phyloP scores from a whole-genome alignment of 148 eudicot genomes.

The Agrostemma githago region DNA sequence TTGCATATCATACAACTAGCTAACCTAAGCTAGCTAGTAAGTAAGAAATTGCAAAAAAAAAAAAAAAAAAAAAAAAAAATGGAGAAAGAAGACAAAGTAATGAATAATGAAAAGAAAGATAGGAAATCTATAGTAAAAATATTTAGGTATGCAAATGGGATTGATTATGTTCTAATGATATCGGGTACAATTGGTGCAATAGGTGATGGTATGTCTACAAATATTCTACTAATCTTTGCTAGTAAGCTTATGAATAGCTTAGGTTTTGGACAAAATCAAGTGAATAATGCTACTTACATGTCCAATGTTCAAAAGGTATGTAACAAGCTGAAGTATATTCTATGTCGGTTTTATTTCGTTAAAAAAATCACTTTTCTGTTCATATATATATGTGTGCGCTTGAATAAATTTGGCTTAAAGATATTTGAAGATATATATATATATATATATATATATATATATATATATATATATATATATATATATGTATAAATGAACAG shows the following conservation, averaged over 20 bases:
- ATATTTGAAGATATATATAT: too few relatives aligned
- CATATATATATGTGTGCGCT: too few relatives aligned
- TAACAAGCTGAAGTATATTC: background rate
- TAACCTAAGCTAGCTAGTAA: background rate
- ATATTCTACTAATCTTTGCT: slow-evolving; percentile 59
- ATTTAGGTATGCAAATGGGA: slow-evolving; percentile 59
- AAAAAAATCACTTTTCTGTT: too few relatives aligned
- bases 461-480: too few relatives aligned
- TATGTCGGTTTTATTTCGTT: too few relatives aligned
- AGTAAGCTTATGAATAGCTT: slow-evolving; percentile 70
- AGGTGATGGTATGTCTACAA: slow-evolving; percentile 97
- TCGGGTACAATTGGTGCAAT: slow-evolving; percentile 82
- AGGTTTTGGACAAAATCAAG: slow-evolving; percentile 53
- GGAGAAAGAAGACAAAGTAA: slow-evolving; percentile 16
- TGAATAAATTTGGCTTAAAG: too few relatives aligned
- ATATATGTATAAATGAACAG: too few relatives aligned
- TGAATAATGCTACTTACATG: slow-evolving; percentile 52
- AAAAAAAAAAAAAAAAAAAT: slow-evolving; percentile 1
- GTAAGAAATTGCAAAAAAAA: background rate
- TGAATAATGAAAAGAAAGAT: slow-evolving; percentile 16
- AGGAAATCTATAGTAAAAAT: slow-evolving; percentile 36
- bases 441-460: too few relatives aligned
- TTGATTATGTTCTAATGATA: slow-evolving; percentile 58
- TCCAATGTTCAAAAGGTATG: slow-evolving; percentile 65
- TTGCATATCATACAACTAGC: slow-evolving; percentile 7